Evolutionary conservation across 148 eudicot species (phyloP), one percentile per base, ranked within the genome.

Genomic region (Rhododendron mucronatum): DNA sequence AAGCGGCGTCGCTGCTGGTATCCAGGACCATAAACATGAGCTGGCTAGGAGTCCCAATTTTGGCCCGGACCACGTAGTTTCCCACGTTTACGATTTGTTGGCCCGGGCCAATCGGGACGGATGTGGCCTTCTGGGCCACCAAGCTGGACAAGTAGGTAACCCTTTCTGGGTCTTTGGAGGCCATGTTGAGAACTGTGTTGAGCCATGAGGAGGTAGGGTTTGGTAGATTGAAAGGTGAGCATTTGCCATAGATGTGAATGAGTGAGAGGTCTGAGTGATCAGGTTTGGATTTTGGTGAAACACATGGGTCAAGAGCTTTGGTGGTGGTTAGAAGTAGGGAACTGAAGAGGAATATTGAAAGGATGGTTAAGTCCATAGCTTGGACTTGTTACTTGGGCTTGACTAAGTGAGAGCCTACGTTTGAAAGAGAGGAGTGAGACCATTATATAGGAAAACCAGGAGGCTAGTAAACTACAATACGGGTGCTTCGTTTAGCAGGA

Each of bases 21-120:
- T 96, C 99, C 33, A 96, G 37, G 82, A 95, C 99, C 99, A 96
- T 95, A 89, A 90, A 93, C 95, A 96, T 89, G 82, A 85, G 92
- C 67, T 96, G 99, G n/a, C 87, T 94, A 57, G 99, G 99, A 9
- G 94, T 90, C 8, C 99, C 99, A 1, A 96, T 84, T 21, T 90
- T 91, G 82, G 88, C 95, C 50, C 92, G 96, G 80, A 93, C 94
- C 55, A 96, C 89, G 57, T 94, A 96, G 88, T 94, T 96, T 9
- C 96, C 98, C 1, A 90, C 86, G 89, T 95, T 96, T 7, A 96
- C 86, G 33, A 93, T 91, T 30, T 93, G 92, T 74, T 91, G 98
- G 90, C 96, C 99, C 28, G 99, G 89, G 39, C 94, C 99, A 12
- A 96, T 89, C 0, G 98, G 98, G 87, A 88, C 93, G 0, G 90